Evolutionary conservation across 83 land plant genomes (phyloP).

Genomic region (Diphasiastrum complanatum): DNA sequence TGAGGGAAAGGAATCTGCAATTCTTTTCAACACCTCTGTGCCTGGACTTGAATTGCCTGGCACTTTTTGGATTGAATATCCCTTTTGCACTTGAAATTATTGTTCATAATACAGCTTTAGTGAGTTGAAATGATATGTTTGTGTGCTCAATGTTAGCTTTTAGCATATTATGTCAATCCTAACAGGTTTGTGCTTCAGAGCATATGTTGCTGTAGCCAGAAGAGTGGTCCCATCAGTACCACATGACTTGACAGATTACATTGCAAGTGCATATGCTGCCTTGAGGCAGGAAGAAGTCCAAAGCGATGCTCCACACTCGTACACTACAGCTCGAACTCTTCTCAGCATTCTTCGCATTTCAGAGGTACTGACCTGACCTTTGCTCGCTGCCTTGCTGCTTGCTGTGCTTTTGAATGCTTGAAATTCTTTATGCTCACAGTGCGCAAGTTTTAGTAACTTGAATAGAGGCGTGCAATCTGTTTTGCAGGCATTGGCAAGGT

Average conservation of each 20-base stretch:
- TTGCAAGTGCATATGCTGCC: slow-evolving; percentile 83
- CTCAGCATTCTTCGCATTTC: slow-evolving; percentile 92
- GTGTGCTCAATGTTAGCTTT: slow-evolving; percentile 3
- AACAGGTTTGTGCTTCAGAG: slow-evolving; percentile 39
- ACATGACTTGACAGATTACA: slow-evolving; percentile 73
- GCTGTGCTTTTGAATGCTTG: background rate
- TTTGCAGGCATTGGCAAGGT: slow-evolving; percentile 77
- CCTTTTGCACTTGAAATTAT: too few species aligned
- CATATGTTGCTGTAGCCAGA: slow-evolving; percentile 85
- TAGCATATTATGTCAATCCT: background rate
- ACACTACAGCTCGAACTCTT: slow-evolving; percentile 89
- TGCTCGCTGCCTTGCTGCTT: background rate
- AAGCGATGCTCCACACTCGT: slow-evolving; percentile 83
- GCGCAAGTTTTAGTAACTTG: background rate
- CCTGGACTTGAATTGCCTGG: too few species aligned
- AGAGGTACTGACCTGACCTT: slow-evolving; percentile 44
- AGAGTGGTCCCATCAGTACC: slow-evolving; percentile 66
- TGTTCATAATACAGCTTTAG: too few species aligned
- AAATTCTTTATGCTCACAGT: background rate
- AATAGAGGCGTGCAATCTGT: background rate
- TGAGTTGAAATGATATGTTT: too few species aligned
- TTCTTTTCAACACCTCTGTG: too few species aligned
- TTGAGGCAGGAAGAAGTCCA: slow-evolving; percentile 92
- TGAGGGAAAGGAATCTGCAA: too few species aligned
- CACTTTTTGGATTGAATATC: too few species aligned